Evolutionary conservation across 2,329 filamentous ascomycete genomes (phyloP), one percentile per base, ranked within the genome.

Genomic region (Trichoderma aggressivum): DNA sequence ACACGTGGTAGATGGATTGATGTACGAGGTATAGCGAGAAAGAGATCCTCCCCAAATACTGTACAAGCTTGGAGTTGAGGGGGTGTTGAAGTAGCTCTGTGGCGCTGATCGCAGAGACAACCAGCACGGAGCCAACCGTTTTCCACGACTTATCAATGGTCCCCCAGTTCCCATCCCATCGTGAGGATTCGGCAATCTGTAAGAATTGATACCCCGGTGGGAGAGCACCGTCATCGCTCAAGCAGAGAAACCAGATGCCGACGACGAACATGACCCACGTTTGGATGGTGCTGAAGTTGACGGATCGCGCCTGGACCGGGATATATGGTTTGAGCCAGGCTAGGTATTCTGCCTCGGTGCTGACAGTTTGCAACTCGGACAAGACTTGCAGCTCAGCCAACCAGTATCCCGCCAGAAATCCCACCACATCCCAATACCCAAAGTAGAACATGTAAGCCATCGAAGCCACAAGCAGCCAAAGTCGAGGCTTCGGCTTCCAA

Each of bases 401-500:
- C 65, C 65, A 68, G n/a, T 68, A 68, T 36, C 65, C 65, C 10
- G 55, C 65, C 65, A 68, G 26, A 47, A 68, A 68, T 50, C 65
- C 65, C 55, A 68, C 4, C 7, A 68, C 65, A 7, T 68, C 65
- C 65, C 65, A 68, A 16, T 34, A 68, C 14, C 65, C 65, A 26
- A 68, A 68, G n/a, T 59, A 68, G 65, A 68, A 68, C 65, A 55
- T 60, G 65, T 59, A 68, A 39, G 36, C 55, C 65, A 68, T 68
- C 7, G 28, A 68, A 47, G 65, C 65, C n/a, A 12, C 36, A 50
- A 68, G 65, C n/a, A 26, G 36, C 65, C 65, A 68, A 26, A 68
- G 55, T 32, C 65, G 65, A 28, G 65, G 36, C 36, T 8, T 68
- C 36, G 55, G 55, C 14, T 60, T n/a, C 65, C 65, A 68, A 34